Conservation (phyloP, 306 rosid genomes). For the Vigna trinervia region DNA sequence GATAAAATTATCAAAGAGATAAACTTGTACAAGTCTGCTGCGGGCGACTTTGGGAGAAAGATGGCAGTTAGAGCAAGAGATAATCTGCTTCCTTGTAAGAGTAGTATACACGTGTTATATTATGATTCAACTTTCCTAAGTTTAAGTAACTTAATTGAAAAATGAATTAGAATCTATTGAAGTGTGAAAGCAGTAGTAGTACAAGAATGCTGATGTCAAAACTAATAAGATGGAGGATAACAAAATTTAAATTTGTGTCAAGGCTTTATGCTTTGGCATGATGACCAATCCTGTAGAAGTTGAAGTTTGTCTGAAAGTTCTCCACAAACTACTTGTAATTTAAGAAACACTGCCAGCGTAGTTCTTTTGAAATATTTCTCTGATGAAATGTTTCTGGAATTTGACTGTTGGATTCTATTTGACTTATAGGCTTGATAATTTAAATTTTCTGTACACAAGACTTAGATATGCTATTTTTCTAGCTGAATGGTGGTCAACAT, state of each 20-base stretch:
- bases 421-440: constrained; percentile 22
- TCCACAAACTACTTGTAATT: constrained; percentile 13
- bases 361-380: background rate
- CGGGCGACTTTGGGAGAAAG: constrained; percentile 89
- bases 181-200: constrained; percentile 3
- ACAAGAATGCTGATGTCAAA: constrained; percentile 19
- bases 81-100: constrained; percentile 87
- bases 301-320: constrained; percentile 20
- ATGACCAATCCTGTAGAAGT: constrained; percentile 18
- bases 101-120: constrained; percentile 41
- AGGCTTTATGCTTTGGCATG: constrained; percentile 13
- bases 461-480: constrained; percentile 44
- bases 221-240: constrained; percentile 25
- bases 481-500: constrained; percentile 99
- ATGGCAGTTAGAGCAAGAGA: constrained; percentile 92
- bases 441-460: constrained; percentile 9
- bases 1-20: constrained; percentile 88
- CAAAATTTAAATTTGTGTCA: background rate
- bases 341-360: constrained; percentile 14
- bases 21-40: constrained; percentile 71
- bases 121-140: constrained; percentile 35
- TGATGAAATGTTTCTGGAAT: constrained; percentile 25
- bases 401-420: constrained; percentile 15
- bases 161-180: constrained; percentile 4
- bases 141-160: background rate